Percentiles rank a stretch among this genome's conserved stretches.
These are phyloP conservation scores for Voacanga thouarsii DNA, from an alignment of 257 asterid species.

Conservation along the genomic window DNA sequence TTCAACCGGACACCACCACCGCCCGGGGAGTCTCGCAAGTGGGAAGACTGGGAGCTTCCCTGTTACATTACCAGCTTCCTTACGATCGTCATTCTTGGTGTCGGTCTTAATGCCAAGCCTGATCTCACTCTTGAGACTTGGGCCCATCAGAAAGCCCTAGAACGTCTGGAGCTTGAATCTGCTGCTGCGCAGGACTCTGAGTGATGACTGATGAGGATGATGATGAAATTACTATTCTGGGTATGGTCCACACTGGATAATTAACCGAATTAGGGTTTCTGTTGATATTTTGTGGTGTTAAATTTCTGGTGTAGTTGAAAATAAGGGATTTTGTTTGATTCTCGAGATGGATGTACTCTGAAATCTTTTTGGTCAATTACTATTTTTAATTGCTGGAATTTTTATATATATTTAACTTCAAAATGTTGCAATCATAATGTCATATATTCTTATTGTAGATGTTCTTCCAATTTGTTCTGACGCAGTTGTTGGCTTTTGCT, in stretches of 20 bases:
- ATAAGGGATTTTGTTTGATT: slow-evolving; percentile 20
- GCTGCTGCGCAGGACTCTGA: slow-evolving; percentile 23
- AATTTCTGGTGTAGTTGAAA: slow-evolving; percentile 15
- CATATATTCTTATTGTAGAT: neutral
- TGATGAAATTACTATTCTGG: slow-evolving; percentile 11
- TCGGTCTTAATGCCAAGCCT: slow-evolving; percentile 95
- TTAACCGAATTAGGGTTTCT: slow-evolving; percentile 5
- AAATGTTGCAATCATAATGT: slow-evolving; percentile 13
- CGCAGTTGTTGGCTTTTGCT: neutral
- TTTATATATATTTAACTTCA: slow-evolving; percentile 16
- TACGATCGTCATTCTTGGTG: slow-evolving; percentile 74
- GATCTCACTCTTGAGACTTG: slow-evolving; percentile 95
- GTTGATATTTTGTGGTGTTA: slow-evolving; percentile 11
- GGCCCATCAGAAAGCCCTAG: slow-evolving; percentile 98
- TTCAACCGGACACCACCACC: slow-evolving; percentile 62
- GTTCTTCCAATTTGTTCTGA: neutral
- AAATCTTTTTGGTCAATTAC: neutral
- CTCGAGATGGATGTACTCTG: neutral
- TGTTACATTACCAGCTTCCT: slow-evolving; percentile 85
- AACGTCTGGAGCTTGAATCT: slow-evolving; percentile 70
- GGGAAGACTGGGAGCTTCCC: slow-evolving; percentile 99
- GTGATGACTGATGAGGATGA: slow-evolving; percentile 7
- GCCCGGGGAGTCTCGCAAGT: slow-evolving; percentile 59
- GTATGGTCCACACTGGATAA: neutral
- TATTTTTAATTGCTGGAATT: slow-evolving; percentile 9